Base-by-base conservation (phyloP, 2,329 filamentous ascomycete species). In the Diaporthe vexans region DNA sequence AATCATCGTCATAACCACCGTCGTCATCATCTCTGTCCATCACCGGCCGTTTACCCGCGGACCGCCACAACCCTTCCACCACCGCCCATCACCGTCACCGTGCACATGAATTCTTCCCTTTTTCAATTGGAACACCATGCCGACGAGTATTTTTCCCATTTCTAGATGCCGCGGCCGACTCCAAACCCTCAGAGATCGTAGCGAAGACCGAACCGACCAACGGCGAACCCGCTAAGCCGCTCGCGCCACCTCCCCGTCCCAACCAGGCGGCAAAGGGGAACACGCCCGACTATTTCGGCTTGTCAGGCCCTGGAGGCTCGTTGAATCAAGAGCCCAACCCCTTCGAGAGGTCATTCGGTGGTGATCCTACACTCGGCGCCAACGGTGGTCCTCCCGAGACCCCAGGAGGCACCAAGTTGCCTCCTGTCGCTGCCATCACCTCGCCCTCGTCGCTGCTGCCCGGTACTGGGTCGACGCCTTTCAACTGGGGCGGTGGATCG, bases 261-360 rank as follows among this genome's bases (percentile, higher is more conserved):
- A 85, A 85, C 76, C 89, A 89, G 81, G 76, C 57, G 37, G 56
- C 48, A 77, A 59, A 74, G 75, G 71, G 72, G 74, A 88, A 91
- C 78, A 90, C 90, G 11, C 88, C 91, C 61, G 93, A 95, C 80
- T 94, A 93, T 84, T 95, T 94, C 82, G 89, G 89, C 70, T 88
- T 86, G 74, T 86, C 89, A 76, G 88, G 89, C 78, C 85, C 85
- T 13, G 67, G 81, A 76, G 63, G 63, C 48, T 89, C 88, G 71
- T 84, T 95, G 81, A 92, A 90, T 79, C 90, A 94, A 82, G 97
- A 98, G 86, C 95, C 95, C 75, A 98, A 99, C 84, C 96, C 97
- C 11, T 98, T 99, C 81, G 97, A 98, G 83, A 94, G 97, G 84
- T 98, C 96, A 9, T 99, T 99, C 82, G 92, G 90, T 76, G 86